A percentile compares a stretch with the other conserved stretches of the same genome.
phyloP scores from a whole-genome alignment of 2,329 filamentous ascomycete species.

The Stemphylium beticola region DNA sequence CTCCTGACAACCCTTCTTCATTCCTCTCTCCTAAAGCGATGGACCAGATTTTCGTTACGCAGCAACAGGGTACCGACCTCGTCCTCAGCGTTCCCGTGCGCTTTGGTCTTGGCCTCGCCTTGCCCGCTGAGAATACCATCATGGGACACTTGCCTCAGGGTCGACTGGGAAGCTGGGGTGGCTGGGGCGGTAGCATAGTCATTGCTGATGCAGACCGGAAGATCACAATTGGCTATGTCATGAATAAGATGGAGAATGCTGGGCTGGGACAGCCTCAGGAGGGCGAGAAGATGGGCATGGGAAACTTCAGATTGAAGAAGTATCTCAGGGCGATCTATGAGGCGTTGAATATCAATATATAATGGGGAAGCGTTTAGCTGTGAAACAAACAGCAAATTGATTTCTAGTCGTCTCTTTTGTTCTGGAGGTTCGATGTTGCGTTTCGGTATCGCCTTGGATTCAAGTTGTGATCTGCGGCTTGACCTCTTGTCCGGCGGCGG shows the following conservation, averaged over 20 bases:
- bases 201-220: constrained; percentile 21
- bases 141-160: constrained; percentile 20
- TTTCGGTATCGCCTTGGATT: too few relatives aligned
- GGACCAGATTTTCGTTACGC: constrained; percentile 19
- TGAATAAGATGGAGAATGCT: constrained; percentile 27
- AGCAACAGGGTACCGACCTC: constrained; percentile 13
- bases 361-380: too few relatives aligned
- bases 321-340: constrained; percentile 20
- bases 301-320: constrained; percentile 8
- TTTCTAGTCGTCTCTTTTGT: too few relatives aligned
- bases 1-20: not conserved
- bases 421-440: too few relatives aligned
- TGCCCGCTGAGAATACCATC: constrained; percentile 1
- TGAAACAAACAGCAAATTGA: too few relatives aligned
- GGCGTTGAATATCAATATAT: constrained; percentile 8
- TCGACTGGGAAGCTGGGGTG: constrained; percentile 21
- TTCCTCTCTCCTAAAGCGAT: constrained; percentile 17
- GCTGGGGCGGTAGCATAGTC: constrained; percentile 24
- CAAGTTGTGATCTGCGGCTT: too few relatives aligned
- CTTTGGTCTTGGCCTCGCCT: constrained; percentile 19
- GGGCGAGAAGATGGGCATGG: constrained; percentile 4
- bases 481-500: too few relatives aligned
- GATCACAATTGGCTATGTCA: constrained; percentile 24
- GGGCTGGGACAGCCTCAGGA: not conserved
- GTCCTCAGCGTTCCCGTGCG: constrained; percentile 4